phyloP scores from a whole-genome alignment of 2,329 filamentous ascomycete genomes.

The Diaporthe sp. region DNA sequence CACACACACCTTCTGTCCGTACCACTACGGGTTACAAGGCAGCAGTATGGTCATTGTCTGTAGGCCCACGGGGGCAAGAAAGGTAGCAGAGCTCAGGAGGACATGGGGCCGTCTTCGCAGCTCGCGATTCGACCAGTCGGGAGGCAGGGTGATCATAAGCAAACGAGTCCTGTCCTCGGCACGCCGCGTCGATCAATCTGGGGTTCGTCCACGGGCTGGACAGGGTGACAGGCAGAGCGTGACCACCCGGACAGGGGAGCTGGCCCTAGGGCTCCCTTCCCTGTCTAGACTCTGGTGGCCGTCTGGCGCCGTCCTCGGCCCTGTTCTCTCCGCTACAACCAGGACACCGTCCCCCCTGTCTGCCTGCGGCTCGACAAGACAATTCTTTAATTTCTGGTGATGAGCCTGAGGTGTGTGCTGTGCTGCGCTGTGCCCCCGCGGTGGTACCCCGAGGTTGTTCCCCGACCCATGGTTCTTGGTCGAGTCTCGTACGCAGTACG shows the following conservation, averaged over 20 bases:
- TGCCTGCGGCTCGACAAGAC: background rate
- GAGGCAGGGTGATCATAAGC: constrained; percentile 5
- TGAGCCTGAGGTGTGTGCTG: background rate
- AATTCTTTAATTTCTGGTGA: background rate
- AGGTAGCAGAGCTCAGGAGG: background rate
- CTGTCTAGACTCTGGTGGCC: too few relatives aligned
- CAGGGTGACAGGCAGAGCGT: background rate
- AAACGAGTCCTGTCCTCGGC: background rate
- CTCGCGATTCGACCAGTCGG: constrained; percentile 34
- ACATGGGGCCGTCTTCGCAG: constrained; percentile 5
- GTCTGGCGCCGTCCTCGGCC: too few relatives aligned
- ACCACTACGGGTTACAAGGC: background rate
- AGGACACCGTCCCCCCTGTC: background rate
- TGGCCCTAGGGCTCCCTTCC: background rate
- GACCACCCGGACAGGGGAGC: background rate
- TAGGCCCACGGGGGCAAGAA: background rate
- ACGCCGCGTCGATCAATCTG: constrained; percentile 31
- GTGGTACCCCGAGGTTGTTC: background rate
- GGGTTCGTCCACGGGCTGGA: constrained; percentile 16
- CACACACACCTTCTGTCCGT: background rate
- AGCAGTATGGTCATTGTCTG: background rate
- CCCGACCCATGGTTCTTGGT: background rate
- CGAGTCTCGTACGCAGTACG: background rate
- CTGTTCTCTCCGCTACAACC: background rate
- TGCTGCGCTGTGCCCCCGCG: background rate